Evolutionary conservation across 2,329 filamentous ascomycete species (phyloP).

Genomic region (Thermoascus crustaceus): DNA sequence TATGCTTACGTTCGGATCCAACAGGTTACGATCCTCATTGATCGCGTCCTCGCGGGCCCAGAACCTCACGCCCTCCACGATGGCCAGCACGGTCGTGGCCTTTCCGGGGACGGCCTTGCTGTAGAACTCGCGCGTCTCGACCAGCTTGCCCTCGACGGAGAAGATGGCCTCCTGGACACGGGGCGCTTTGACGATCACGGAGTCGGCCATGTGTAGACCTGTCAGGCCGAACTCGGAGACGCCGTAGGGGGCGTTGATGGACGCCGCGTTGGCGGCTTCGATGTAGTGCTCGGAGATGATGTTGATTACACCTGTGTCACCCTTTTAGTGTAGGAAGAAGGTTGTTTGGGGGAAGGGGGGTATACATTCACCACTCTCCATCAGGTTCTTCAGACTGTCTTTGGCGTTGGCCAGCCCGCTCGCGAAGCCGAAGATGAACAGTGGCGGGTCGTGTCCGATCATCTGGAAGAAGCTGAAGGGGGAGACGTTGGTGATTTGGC

Average conservation of each 20-base stretch:
- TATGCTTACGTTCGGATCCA: constrained; percentile 51
- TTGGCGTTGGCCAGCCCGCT: constrained; percentile 53
- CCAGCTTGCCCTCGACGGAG: constrained; percentile 65
- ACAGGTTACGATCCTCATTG: constrained; percentile 60
- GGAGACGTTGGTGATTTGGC: constrained; percentile 61
- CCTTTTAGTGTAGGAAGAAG: no score
- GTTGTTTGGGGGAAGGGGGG: no score
- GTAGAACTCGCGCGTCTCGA: constrained; percentile 64
- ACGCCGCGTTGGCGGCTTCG: constrained; percentile 71
- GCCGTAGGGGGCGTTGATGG: constrained; percentile 65
- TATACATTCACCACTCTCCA: constrained; percentile 54
- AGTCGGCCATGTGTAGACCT: constrained; percentile 60
- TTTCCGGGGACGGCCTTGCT: constrained; percentile 57
- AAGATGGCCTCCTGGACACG: constrained; percentile 72
- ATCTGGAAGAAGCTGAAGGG: constrained; percentile 77
- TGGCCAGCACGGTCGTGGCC: constrained; percentile 60
- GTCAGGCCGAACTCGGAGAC: constrained; percentile 66
- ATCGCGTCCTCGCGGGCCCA: constrained; percentile 80
- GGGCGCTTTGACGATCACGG: constrained; percentile 54
- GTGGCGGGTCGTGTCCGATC: constrained; percentile 69
- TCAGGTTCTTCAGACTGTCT: constrained; percentile 64
- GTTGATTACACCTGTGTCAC: constrained; percentile 55
- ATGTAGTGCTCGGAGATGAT: constrained; percentile 74
- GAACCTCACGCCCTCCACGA: constrained; percentile 72
- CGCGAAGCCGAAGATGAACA: constrained; percentile 57